Percentiles rank a stretch among this genome's conserved stretches.
Conservation (phyloP, 495 filamentous ascomycete genomes). For the Glarea lozoyensis region DNA sequence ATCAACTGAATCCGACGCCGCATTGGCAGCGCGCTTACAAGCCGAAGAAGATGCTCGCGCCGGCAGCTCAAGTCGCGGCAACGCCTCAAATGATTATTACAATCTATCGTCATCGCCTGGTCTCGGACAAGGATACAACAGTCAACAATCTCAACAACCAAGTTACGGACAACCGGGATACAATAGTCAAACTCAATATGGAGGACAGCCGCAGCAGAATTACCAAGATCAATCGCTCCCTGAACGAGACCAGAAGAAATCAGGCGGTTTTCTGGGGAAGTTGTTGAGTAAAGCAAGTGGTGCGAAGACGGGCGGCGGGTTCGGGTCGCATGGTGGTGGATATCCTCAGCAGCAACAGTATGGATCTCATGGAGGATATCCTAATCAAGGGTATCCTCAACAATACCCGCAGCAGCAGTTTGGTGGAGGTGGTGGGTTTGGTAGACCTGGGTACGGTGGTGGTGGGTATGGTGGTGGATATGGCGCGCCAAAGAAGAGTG, state of each 20-base stretch:
- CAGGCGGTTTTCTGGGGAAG: slow-evolving; percentile 40
- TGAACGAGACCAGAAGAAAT: slow-evolving; percentile 24
- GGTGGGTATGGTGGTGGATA: slow-evolving; percentile 24
- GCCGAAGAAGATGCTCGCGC: slow-evolving; percentile 69
- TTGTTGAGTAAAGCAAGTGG: slow-evolving; percentile 35
- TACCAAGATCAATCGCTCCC: slow-evolving; percentile 23
- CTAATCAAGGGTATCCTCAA: slow-evolving; percentile 1
- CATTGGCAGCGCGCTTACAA: slow-evolving; percentile 67
- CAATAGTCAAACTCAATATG: slow-evolving; percentile 14
- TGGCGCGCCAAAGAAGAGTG: slow-evolving; percentile 31
- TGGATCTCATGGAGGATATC: slow-evolving; percentile 4
- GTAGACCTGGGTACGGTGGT: slow-evolving; percentile 16
- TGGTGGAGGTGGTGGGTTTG: slow-evolving; percentile 27
- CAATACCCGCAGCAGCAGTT: slow-evolving; percentile 3
- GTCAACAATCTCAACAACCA: too few relatives aligned
- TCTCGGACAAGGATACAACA: too few relatives aligned
- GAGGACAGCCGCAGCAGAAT: slow-evolving; percentile 20
- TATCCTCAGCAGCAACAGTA: slow-evolving; percentile 2
- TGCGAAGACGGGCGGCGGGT: too few relatives aligned
- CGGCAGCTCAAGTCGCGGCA: slow-evolving; percentile 16
- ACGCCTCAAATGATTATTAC: slow-evolving; percentile 18
- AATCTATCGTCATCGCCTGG: slow-evolving; percentile 20
- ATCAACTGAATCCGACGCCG: slow-evolving; percentile 57
- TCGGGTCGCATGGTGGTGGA: neutral
- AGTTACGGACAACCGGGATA: too few relatives aligned